Evolutionary conservation across 257 asterid species (phyloP), one percentile per base, ranked within the genome.

Genomic region (Ehretia macrophylla): DNA sequence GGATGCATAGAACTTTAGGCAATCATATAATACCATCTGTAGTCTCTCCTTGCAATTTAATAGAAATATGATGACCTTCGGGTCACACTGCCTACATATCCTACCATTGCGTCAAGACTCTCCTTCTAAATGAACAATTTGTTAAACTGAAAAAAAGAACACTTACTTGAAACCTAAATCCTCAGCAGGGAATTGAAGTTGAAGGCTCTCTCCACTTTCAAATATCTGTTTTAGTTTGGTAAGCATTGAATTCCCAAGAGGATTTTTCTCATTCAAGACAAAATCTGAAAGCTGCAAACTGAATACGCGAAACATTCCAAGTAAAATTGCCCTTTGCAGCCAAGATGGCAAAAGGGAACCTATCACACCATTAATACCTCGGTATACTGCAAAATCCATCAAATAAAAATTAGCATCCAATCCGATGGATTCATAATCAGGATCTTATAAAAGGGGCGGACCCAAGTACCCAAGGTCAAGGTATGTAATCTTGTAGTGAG

Each of bases 171-270:
- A 88, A 54, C 98, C 98, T 55, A 91, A 73, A 70, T 91, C 98
- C 78, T 91, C 96, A 17, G 98, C 94, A 27, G 95, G 98, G 72
- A 91, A 91, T 70, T 85, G 98, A 58, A 91, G 96, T 61, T 84
- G 96, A 69, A 91, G 95, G 81, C 94, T 88, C 75, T 83, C 84
- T 65, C 98, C 96, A 72, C 76, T 92, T 64, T 83, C 87, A 61
- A 91, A 78, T 54, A 87, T 83, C 71, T 69, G 77, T 63, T 76
- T 79, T 58, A 87, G 72, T 71, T 72, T 87, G 14, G 89, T 75
- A 58, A 91, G 94, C 80, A 96, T 77, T 60, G 79, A 80, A 59
- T 84, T 82, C 68, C 98, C 96, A 51, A 91, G 72, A 18, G 92
- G 96, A 73, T 91, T 91, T 37, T 68, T 85, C 68, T 84, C 96